Evolutionary conservation across 805 yeast genomes (phyloP).

Genomic region (Metschnikowia santaceciliae): DNA sequence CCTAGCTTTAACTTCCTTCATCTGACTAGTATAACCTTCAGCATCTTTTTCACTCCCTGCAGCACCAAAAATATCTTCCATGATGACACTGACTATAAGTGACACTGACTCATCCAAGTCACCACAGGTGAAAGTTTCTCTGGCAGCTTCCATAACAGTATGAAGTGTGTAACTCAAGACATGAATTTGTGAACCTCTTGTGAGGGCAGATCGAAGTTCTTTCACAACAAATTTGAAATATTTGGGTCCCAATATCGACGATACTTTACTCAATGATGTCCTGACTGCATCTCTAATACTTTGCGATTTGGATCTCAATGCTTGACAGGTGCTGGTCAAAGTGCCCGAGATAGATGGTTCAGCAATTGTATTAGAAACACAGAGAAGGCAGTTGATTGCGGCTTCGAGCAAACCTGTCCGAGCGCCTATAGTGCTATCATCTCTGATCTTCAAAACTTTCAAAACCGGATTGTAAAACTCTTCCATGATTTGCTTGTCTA

Average conservation of each 20-base stretch:
- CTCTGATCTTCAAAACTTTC: conserved; percentile 55
- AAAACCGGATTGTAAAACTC: conserved; percentile 62
- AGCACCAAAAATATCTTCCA: conserved; percentile 91
- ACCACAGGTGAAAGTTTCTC: conserved; percentile 51
- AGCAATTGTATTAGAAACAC: conserved; percentile 55
- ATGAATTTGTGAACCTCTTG: conserved; percentile 90
- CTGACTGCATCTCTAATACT: conserved; percentile 85
- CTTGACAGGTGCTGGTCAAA: conserved; percentile 83
- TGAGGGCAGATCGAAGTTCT: conserved; percentile 74
- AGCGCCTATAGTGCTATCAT: conserved; percentile 72
- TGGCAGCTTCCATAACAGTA: conserved; percentile 55
- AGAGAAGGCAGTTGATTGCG: conserved; percentile 58
- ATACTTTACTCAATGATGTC: conserved; percentile 63
- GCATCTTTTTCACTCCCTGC: conserved; percentile 94
- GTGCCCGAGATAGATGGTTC: conserved; percentile 71
- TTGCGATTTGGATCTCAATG: conserved; percentile 78
- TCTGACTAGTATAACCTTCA: conserved; percentile 79
- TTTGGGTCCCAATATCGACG: conserved; percentile 61
- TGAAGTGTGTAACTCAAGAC: conserved; percentile 88
- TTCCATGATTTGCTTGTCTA: conserved; percentile 42
- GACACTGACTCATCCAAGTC: conserved; percentile 68
- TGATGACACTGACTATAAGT: conserved; percentile 63
- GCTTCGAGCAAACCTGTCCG: conserved; percentile 84
- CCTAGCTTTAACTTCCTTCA: conserved; percentile 87
- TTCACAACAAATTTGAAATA: conserved; percentile 71